phyloP scores from a whole-genome alignment of 495 filamentous ascomycete genomes.

The Trichoderma parareesei region DNA sequence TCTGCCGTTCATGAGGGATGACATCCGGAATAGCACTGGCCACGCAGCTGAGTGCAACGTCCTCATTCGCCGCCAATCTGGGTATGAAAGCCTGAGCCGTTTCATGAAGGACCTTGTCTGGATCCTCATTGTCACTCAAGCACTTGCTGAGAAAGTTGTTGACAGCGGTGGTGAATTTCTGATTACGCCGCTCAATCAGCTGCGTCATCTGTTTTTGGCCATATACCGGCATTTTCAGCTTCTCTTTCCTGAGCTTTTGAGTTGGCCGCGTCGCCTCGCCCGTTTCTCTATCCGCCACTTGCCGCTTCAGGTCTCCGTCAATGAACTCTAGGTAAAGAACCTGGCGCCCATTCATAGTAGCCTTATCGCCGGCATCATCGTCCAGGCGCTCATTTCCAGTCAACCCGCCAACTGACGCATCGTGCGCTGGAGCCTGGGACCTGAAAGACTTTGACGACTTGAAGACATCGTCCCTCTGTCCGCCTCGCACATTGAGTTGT shows the following conservation, averaged over 20 bases:
- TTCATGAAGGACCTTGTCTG: constrained; percentile 53
- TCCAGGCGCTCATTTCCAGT: constrained; percentile 36
- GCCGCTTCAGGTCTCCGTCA: constrained; percentile 81
- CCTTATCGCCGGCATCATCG: constrained; percentile 24
- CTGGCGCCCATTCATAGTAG: constrained; percentile 38
- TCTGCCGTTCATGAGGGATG: constrained; percentile 78
- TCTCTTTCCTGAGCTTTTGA: constrained; percentile 60
- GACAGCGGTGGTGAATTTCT: constrained; percentile 73
- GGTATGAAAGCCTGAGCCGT: constrained; percentile 46
- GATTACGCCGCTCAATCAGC: constrained; percentile 85
- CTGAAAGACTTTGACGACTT: constrained; percentile 36
- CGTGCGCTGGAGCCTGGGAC: constrained; percentile 32
- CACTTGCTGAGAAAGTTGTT: constrained; percentile 70
- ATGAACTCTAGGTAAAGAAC: constrained; percentile 87
- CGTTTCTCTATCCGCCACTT: constrained; percentile 61
- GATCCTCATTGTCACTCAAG: constrained; percentile 55
- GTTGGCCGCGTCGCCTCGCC: constrained; percentile 59
- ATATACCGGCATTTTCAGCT: constrained; percentile 87
- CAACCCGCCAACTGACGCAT: constrained; percentile 41
- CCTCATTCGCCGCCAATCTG: constrained; percentile 21
- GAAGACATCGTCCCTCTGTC: constrained; percentile 45
- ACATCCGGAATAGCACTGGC: constrained; percentile 44
- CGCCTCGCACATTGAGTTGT: constrained; percentile 67
- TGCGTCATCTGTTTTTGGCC: constrained; percentile 86
- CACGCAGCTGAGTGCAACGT: constrained; percentile 21